Conservation (phyloP, 2,329 filamentous ascomycete genomes). For the Aspergillus udagawae region DNA sequence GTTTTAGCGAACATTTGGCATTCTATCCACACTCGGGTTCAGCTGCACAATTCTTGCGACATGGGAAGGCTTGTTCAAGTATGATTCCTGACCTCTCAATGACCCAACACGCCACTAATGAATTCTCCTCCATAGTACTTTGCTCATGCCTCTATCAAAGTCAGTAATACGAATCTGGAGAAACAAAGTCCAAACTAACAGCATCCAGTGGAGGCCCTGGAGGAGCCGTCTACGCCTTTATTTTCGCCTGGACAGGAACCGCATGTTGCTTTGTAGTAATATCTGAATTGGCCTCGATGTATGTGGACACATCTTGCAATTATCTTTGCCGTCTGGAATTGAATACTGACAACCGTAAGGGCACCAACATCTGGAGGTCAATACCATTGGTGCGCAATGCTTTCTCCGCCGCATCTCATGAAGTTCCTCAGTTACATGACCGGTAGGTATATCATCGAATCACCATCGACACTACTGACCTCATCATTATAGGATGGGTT, state of each 20-base stretch:
- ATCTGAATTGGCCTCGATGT: conserved; percentile 34
- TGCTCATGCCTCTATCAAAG: conserved; percentile 20
- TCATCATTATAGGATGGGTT: conserved; percentile 32
- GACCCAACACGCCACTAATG: neutral
- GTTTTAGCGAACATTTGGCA: conserved; percentile 36
- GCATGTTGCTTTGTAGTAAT: conserved; percentile 24
- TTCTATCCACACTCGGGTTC: conserved; percentile 40
- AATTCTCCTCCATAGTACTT: conserved; percentile 6
- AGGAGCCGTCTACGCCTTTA: conserved; percentile 30
- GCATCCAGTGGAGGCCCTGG: conserved; percentile 28
- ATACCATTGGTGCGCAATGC: conserved; percentile 40
- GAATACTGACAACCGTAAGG: conserved; percentile 12
- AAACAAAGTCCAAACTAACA: neutral
- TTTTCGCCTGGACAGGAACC: conserved; percentile 31
- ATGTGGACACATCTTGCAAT: neutral
- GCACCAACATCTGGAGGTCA: conserved; percentile 34
- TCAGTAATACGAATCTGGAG: conserved; percentile 4
- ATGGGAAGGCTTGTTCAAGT: conserved; percentile 40
- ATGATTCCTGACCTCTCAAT: conserved; percentile 3
- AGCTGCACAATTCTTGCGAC: conserved; percentile 38
- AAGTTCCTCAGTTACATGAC: conserved; percentile 39
- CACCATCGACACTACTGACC: neutral
- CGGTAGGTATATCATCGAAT: conserved; percentile 12
- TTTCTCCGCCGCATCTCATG: conserved; percentile 33
- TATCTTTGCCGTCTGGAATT: neutral